Evolutionary conservation across 2,329 filamentous ascomycete species (phyloP).

Genomic region (Furcasterigmium furcatum): DNA sequence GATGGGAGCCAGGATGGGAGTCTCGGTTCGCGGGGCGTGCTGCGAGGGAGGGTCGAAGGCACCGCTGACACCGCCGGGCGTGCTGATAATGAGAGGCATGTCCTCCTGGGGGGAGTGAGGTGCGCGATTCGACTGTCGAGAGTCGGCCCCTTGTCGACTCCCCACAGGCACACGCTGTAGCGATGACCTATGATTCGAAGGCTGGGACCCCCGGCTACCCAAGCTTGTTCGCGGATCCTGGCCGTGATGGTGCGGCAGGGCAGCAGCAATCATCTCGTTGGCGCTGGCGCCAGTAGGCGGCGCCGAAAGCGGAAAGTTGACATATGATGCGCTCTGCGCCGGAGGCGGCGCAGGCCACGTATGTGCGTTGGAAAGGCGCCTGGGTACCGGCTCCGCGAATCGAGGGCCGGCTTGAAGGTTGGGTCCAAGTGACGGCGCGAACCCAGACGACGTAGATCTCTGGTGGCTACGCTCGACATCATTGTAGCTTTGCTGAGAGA

Average conservation of each 20-base stretch:
- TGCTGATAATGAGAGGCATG: conserved; percentile 59
- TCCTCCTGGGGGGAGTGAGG: conserved; percentile 30
- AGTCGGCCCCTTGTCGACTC: conserved; percentile 20
- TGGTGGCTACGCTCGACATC: too few relatives aligned
- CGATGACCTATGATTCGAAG: conserved; percentile 16
- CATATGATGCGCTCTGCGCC: conserved; percentile 9
- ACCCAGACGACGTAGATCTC: too few relatives aligned
- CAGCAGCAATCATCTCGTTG: conserved; percentile 27
- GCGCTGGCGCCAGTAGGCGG: conserved; percentile 26
- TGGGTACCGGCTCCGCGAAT: conserved; percentile 7
- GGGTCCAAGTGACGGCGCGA: too few relatives aligned
- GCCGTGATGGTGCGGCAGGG: conserved; percentile 33
- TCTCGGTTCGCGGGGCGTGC: conserved; percentile 29
- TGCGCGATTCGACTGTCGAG: conserved; percentile 2
- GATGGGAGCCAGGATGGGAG: conserved; percentile 50
- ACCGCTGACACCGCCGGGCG: conserved; percentile 51
- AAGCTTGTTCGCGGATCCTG: conserved; percentile 17
- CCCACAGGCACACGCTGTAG: conserved; percentile 37
- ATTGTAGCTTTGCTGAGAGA: too few relatives aligned
- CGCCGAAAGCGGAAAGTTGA: conserved; percentile 38
- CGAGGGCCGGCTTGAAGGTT: too few relatives aligned
- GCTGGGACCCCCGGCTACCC: conserved; percentile 1
- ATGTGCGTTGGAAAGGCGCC: conserved; percentile 29
- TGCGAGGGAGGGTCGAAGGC: conserved; percentile 44
- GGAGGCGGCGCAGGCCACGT: conserved; percentile 44